Evolutionary conservation across 2,329 filamentous ascomycete genomes (phyloP), one percentile per base, ranked within the genome.

Genomic region (Cladosporium sp.): DNA sequence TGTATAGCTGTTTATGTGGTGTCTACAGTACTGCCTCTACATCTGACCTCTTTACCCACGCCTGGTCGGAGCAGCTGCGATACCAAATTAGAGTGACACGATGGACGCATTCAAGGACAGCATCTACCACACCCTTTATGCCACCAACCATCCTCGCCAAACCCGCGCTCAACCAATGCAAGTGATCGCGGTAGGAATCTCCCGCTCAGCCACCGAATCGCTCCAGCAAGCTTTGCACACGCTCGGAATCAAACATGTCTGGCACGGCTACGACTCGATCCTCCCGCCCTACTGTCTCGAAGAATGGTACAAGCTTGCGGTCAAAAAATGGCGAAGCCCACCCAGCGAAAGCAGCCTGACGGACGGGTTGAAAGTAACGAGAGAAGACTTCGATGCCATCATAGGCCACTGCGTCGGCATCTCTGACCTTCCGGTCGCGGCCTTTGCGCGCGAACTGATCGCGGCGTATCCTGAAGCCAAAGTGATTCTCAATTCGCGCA

Each of bases 401-500:
- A 23, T 62, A 8, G 46, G 59, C 26, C 28, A 35, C 11, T 62
- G 59, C 23, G 59, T 18, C 1, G 59, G 59, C 5, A 40, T 62
- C 10, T 62, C 46, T 21, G 59, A 62, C 23, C 40, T 62, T 14
- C 59, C 78, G 0, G 72, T 70, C 4, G 69, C 66, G 4, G 67
- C 72, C 14, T 79, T 80, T 65, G 74, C 71, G 1, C 71, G 72
- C 31, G 78, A 80, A 49, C 66, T 80, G 3, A 68, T 75, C 16
- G 55, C 66, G 70, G 86, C 87, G 16, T 90, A 90, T 73, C 88
- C 88, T 1, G 85, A 89, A 62, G 88, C 88, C 65, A 90, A 90
- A 77, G 84, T 90, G 63, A 83, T 91, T 52, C 23, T 62, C 10
- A 62, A 62, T 11, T 37, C 59, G 28, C 29, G 59, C 28, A 37